phyloP scores from a whole-genome alignment of 1,139 yeast species.

The Blastobotrys serpentis region DNA sequence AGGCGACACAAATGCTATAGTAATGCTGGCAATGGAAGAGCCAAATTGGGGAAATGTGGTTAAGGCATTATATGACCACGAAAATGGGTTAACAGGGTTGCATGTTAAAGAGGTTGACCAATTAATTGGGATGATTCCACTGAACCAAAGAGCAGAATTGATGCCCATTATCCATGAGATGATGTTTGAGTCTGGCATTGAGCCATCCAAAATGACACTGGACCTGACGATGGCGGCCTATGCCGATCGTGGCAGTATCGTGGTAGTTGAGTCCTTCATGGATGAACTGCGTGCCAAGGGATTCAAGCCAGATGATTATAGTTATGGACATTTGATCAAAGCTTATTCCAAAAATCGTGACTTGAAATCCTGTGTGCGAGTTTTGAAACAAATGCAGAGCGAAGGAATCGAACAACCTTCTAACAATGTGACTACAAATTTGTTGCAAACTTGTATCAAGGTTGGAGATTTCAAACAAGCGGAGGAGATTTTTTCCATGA shows the following conservation, averaged over 20 bases:
- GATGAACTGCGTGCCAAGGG: slow-evolving; percentile 38
- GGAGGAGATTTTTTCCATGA: slow-evolving; percentile 70
- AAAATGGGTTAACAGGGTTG: slow-evolving; percentile 25
- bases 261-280: slow-evolving; percentile 37
- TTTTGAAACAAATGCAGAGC: slow-evolving; percentile 50
- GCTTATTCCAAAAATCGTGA: slow-evolving; percentile 41
- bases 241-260: slow-evolving; percentile 35
- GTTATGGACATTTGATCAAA: slow-evolving; percentile 49
- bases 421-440: slow-evolving; percentile 57
- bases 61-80: slow-evolving; percentile 22
- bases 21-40: slow-evolving; percentile 4
- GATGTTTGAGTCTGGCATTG: slow-evolving; percentile 29
- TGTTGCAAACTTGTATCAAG: slow-evolving; percentile 65
- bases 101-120: slow-evolving; percentile 29
- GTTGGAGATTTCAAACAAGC: slow-evolving; percentile 57
- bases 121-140: slow-evolving; percentile 33
- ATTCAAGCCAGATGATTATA: slow-evolving; percentile 41
- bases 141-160: slow-evolving; percentile 28
- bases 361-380: slow-evolving; percentile 29
- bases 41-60: slow-evolving; percentile 30
- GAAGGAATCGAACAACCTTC: slow-evolving; percentile 50
- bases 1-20: slow-evolving; percentile 17
- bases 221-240: slow-evolving; percentile 39
- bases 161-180: slow-evolving; percentile 30
- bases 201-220: slow-evolving; percentile 28